phyloP scores from a whole-genome alignment of 2,329 filamentous ascomycete genomes.

The Akanthomyces lecanii region DNA sequence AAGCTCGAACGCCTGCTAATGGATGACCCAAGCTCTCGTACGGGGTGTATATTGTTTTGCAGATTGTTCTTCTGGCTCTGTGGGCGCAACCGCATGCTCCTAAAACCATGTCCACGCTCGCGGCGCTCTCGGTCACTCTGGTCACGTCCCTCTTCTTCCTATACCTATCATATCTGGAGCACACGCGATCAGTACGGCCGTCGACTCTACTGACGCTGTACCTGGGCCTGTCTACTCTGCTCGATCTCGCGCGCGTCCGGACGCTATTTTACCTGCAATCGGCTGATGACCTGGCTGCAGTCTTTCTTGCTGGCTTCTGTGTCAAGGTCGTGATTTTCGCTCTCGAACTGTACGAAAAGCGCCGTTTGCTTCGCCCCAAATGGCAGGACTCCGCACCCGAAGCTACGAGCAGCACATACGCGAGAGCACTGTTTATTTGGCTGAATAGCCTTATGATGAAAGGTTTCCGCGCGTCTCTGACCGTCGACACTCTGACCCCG shows the following conservation, averaged over 20 bases:
- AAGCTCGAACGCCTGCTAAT: not conserved
- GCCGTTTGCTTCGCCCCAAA: constrained; percentile 20
- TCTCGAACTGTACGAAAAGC: constrained; percentile 29
- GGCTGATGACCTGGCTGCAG: constrained; percentile 21
- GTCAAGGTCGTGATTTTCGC: constrained; percentile 28
- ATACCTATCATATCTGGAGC: constrained; percentile 30
- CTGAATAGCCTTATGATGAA: constrained; percentile 27
- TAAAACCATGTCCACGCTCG: constrained; percentile 20
- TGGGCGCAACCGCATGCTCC: constrained; percentile 19
- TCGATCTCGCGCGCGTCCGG: constrained; percentile 30
- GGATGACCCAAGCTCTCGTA: constrained; percentile 4
- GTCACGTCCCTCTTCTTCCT: constrained; percentile 19
- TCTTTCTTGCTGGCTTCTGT: constrained; percentile 25
- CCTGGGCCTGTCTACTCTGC: constrained; percentile 28
- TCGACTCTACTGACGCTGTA: constrained; percentile 30
- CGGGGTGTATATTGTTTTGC: constrained; percentile 11
- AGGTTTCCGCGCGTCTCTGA: constrained; percentile 25
- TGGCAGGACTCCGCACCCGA: constrained; percentile 26
- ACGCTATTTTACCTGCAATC: constrained; percentile 30
- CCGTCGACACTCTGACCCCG: constrained; percentile 19
- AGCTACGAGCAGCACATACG: constrained; percentile 29
- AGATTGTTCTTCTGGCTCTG: constrained; percentile 20
- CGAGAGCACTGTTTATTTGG: constrained; percentile 31
- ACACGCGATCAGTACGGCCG: constrained; percentile 29
- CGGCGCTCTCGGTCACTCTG: constrained; percentile 19